These are phyloP conservation scores for Elsinoe fawcettii DNA, from an alignment of 2,329 filamentous ascomycete species.

Conservation along the genomic window DNA sequence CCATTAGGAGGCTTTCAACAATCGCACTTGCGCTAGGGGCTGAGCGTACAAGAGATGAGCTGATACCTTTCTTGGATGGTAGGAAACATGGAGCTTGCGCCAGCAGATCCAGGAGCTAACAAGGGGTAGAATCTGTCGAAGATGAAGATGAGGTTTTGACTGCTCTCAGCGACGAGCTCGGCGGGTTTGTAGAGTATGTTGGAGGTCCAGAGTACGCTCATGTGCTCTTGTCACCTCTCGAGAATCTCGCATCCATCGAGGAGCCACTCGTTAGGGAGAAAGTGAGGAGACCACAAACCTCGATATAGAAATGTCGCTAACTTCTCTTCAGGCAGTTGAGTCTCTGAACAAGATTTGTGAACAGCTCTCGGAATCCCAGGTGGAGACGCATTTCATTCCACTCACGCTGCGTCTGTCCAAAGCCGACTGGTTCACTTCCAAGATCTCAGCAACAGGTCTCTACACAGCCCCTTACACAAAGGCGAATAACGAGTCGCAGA, in stretches of 20 bases:
- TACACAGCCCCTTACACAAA: constrained; percentile 92
- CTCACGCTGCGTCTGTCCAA: constrained; percentile 93
- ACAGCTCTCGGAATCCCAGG: constrained; percentile 80
- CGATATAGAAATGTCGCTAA: not conserved
- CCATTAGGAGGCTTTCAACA: constrained; percentile 94
- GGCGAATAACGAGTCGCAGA: constrained; percentile 78
- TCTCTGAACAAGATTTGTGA: constrained; percentile 99
- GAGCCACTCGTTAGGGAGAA: constrained; percentile 97
- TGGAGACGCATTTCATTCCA: constrained; percentile 96
- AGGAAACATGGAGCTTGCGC: constrained; percentile 36
- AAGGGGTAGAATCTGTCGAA: constrained; percentile 79
- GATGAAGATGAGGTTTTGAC: constrained; percentile 98
- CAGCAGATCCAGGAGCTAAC: constrained; percentile 24
- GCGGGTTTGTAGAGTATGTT: constrained; percentile 94
- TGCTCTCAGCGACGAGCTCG: constrained; percentile 92
- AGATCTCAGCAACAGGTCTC: constrained; percentile 93
- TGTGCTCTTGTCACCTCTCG: constrained; percentile 89
- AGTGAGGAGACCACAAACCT: constrained; percentile 46
- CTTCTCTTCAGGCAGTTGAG: constrained; percentile 69
- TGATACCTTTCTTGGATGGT: constrained; percentile 99
- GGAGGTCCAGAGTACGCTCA: constrained; percentile 90
- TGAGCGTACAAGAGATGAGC: constrained; percentile 93
- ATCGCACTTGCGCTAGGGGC: constrained; percentile 93
- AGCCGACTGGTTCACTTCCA: constrained; percentile 99
- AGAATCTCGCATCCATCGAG: constrained; percentile 97